These are phyloP conservation scores for Barbarea vulgaris DNA, from an alignment of 345 rosid species.

Conservation along the genomic window DNA sequence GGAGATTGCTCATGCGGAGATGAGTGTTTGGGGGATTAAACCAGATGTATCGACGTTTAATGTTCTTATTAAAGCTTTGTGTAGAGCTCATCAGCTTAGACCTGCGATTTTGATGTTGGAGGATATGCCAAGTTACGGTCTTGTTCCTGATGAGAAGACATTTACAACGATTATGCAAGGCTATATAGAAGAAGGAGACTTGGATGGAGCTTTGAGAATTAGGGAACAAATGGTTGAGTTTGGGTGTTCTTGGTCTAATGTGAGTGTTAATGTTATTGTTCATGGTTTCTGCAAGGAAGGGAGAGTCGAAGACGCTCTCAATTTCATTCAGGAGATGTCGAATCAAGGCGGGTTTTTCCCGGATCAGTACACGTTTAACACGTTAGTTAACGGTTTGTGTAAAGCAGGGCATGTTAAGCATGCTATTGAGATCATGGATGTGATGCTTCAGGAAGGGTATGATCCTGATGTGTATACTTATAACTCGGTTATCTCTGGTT, in stretches of 20 bases:
- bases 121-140: conserved; percentile 71
- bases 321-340: conserved; percentile 66
- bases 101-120: conserved; percentile 86
- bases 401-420: conserved; percentile 79
- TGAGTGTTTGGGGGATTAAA: conserved; percentile 59
- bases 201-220: conserved; percentile 75
- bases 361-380: conserved; percentile 77
- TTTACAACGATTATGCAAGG: conserved; percentile 92
- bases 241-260: conserved; percentile 58
- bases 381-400: conserved; percentile 82
- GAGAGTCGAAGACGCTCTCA: conserved; percentile 67
- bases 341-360: conserved; percentile 67
- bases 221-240: conserved; percentile 61
- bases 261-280: conserved; percentile 81
- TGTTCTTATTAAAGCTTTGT: conserved; percentile 77
- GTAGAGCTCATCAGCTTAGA: conserved; percentile 86
- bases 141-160: conserved; percentile 80
- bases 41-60: conserved; percentile 89
- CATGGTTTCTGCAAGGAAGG: conserved; percentile 85
- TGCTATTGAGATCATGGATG: conserved; percentile 75
- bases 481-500: conserved; percentile 78
- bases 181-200: conserved; percentile 74
- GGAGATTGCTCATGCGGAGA: conserved; percentile 62
- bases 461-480: conserved; percentile 84
- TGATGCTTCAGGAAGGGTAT: conserved; percentile 85